phyloP scores from a whole-genome alignment of 257 asterid genomes.

The Rhazya stricta region DNA sequence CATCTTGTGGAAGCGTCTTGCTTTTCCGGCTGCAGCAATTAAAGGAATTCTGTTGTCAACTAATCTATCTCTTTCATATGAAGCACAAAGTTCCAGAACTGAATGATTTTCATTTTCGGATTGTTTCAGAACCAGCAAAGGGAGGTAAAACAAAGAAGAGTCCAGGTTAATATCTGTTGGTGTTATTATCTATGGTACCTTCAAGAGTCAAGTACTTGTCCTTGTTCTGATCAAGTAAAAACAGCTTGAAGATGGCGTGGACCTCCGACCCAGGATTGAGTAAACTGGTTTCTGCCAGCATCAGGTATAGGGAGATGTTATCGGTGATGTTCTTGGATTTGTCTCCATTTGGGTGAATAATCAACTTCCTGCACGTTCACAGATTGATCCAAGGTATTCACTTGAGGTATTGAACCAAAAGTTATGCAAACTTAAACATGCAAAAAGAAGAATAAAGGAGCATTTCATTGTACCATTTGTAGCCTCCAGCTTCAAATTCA shows the following conservation, averaged over 20 bases:
- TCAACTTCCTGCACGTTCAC: slow-evolving; percentile 47
- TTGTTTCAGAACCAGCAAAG: not conserved
- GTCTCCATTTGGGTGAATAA: slow-evolving; percentile 64
- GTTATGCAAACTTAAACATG: not conserved
- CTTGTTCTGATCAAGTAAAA: slow-evolving; percentile 57
- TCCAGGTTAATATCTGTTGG: not conserved
- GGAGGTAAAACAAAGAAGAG: not conserved
- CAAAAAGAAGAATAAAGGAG: not conserved
- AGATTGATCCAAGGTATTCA: not conserved
- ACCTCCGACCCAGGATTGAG: slow-evolving; percentile 48
- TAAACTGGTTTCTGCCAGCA: slow-evolving; percentile 29
- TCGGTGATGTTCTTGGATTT: slow-evolving; percentile 45
- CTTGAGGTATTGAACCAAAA: not conserved
- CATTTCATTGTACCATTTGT: slow-evolving; percentile 45
- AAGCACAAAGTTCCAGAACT: not conserved
- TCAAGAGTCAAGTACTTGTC: slow-evolving; percentile 47
- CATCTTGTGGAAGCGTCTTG: slow-evolving; percentile 50
- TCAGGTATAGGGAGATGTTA: slow-evolving; percentile 51
- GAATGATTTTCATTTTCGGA: not conserved
- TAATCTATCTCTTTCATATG: not conserved
- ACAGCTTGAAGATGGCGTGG: slow-evolving; percentile 43
- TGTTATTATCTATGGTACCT: slow-evolving; percentile 24
- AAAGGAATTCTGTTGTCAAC: not conserved
- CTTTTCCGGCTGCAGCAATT: slow-evolving; percentile 29
- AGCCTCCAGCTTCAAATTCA: slow-evolving; percentile 64